Conservation (phyloP, 2,329 filamentous ascomycete genomes). For the Erysiphe pulchra region DNA sequence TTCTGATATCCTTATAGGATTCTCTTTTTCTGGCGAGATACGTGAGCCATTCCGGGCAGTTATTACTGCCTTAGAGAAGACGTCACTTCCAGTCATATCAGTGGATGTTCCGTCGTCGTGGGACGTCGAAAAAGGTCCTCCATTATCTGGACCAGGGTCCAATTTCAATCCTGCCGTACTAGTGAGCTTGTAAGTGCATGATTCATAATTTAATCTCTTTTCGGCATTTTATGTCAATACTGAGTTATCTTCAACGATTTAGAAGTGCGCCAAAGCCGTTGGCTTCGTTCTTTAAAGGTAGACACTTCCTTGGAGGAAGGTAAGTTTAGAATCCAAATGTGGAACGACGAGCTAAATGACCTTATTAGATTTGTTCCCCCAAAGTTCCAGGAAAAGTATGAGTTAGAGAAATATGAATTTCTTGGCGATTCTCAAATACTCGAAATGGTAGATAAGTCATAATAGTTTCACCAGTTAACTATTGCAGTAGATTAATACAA, state of each 20-base stretch:
- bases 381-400: slow-evolving; percentile 61
- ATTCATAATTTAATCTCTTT: not conserved
- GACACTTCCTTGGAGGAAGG: slow-evolving; percentile 79
- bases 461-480: not conserved
- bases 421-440: slow-evolving; percentile 71
- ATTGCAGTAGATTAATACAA: too few relatives aligned
- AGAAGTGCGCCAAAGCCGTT: slow-evolving; percentile 73
- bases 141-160: slow-evolving; percentile 47
- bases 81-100: slow-evolving; percentile 52
- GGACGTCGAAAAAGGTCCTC: slow-evolving; percentile 75
- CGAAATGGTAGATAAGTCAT: slow-evolving; percentile 29
- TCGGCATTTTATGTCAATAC: too few relatives aligned
- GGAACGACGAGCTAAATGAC: too few relatives aligned
- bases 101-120: slow-evolving; percentile 88
- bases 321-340: slow-evolving; percentile 13
- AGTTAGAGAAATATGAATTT: slow-evolving; percentile 60
- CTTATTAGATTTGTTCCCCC: slow-evolving; percentile 46
- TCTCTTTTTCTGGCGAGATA: slow-evolving; percentile 78
- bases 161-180: slow-evolving; percentile 58
- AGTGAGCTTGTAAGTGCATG: slow-evolving; percentile 34
- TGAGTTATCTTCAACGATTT: not conserved
- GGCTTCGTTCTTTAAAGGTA: slow-evolving; percentile 56
- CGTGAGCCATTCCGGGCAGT: slow-evolving; percentile 76
- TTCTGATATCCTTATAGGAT: slow-evolving; percentile 25
- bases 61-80: slow-evolving; percentile 50